Evolutionary conservation across 805 yeast genomes (phyloP), one percentile per base, ranked within the genome.

Genomic region (Pichia eremophila): DNA sequence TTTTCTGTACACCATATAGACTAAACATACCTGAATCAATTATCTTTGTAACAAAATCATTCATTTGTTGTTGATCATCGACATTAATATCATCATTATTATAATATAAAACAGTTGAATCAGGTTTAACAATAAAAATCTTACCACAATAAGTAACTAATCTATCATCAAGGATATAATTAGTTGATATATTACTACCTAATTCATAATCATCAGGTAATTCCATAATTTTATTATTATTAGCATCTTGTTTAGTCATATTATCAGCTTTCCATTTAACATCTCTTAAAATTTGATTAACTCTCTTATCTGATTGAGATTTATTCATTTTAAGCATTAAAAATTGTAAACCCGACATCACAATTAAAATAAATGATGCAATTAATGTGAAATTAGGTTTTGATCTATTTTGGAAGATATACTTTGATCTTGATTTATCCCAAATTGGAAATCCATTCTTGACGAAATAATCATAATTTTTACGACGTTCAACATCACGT

Each of bases 401-500:
- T 2, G 48, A 46, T 39, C 51, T 52, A 25, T 54, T 47, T 15
- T 48, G 49, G 37, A 51, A 56, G 19, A 45, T 18, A 39, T 47
- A 54, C 14, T 22, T 42, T 2, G 43, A 36, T 1, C 49, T 56
- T 2, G 31, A 17, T 22, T 41, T n/a, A 40, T 80, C 79, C 51
- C 85, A 87, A 51, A 74, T 72, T 8, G 99, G 98, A 66, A 93
- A 91, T 8, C 98, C 97, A 55, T 78, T 75, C 40, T 77, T 71
- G 46, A 85, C 69, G 65, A 86, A 93, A 63, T 79, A 89, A 64
- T 93, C 98, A 63, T 93, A 93, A 8, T 88, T 73, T 43, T 82
- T 79, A 52, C 81, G 77, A 49, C 72, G 72, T 46, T 78, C 76
- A 40, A 51, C 52, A 47, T 73, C 70, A 54, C 91, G 74, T 43